phyloP scores from a whole-genome alignment of 1,284 basidiomycete species.

The Phlebopus sp. region DNA sequence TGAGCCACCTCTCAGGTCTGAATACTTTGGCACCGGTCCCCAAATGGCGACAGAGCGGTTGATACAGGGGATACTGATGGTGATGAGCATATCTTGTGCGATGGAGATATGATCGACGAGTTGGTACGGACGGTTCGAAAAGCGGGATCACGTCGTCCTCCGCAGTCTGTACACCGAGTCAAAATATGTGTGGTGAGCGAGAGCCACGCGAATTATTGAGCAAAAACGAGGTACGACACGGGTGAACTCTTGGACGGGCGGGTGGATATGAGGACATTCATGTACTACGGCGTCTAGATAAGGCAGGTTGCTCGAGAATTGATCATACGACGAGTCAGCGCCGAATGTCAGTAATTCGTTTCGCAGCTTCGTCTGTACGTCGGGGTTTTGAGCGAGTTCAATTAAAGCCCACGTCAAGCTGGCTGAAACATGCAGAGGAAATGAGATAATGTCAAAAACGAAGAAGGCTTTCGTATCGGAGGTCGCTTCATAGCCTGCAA shows the following conservation, averaged over 20 bases:
- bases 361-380: conserved; percentile 19
- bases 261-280: conserved; percentile 20
- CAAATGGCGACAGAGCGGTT: conserved; percentile 50
- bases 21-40: conserved; percentile 41
- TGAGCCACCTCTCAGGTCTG: conserved; percentile 41
- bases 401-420: conserved; percentile 31
- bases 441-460: neutral
- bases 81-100: conserved; percentile 43
- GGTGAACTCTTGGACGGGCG: conserved; percentile 32
- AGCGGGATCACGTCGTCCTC: conserved; percentile 57
- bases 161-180: conserved; percentile 32
- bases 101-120: conserved; percentile 41
- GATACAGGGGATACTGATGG: conserved; percentile 40
- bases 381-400: conserved; percentile 20
- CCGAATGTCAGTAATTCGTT: conserved; percentile 14
- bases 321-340: conserved; percentile 15
- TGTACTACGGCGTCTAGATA: conserved; percentile 22
- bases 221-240: conserved; percentile 41
- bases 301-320: conserved; percentile 14
- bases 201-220: too few relatives aligned
- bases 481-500: conserved; percentile 43
- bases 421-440: conserved; percentile 12
- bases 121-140: conserved; percentile 36
- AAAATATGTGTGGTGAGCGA: neutral
- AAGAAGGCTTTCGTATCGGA: conserved; percentile 27